Base-by-base conservation (phyloP, 2,329 filamentous ascomycete species). In the Calonectria pauciramosa region DNA sequence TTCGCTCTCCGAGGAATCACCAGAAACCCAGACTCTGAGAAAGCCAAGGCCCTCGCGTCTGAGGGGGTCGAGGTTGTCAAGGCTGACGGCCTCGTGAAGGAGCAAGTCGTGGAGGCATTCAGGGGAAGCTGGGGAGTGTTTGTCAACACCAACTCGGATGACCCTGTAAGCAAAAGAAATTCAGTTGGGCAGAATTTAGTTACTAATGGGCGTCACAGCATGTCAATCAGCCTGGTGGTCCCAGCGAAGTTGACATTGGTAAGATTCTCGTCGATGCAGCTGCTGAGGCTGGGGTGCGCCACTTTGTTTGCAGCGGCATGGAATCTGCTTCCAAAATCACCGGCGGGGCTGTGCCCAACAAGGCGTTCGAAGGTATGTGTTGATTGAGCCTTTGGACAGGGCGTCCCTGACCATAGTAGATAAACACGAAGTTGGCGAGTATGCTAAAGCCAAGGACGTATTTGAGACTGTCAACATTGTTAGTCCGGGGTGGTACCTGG, bases 401-500 rank as follows among this genome's bases (percentile, higher is more conserved):
- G 0, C 11, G 9, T 26, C 36, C 0, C 76, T 78, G 30, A 81
- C 11, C 1, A 0, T 26, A 2, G 2, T 38, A 87, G 86, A 84
- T 16, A 87, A 88, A 73, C 76, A 84, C 69, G 80, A 80, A 5
- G 81, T 87, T 47, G 85, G 84, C 10, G 77, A 85, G 51, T 85
- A 87, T 63, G 86, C 85, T 18, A 80, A 82, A 30, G 73, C 72
- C 2, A 82, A 78, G 28, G 72, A 72, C 4, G 74, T 74, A 0
- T 88, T 88, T 73, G 78, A 84, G 38, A 82, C 82, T 26, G 82
- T 85, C 52, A 82, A 80, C 54, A 80, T 84, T 56, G 83, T 86
- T 54, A 82, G 82, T 38, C 79, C 86, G 1, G 86, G 83, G 2
- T 88, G 85, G 86, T 88, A 86, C 73, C 78, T 87, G 64, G 87